phyloP scores from a whole-genome alignment of 2,329 filamentous ascomycete species.

The Onygenales sp. region DNA sequence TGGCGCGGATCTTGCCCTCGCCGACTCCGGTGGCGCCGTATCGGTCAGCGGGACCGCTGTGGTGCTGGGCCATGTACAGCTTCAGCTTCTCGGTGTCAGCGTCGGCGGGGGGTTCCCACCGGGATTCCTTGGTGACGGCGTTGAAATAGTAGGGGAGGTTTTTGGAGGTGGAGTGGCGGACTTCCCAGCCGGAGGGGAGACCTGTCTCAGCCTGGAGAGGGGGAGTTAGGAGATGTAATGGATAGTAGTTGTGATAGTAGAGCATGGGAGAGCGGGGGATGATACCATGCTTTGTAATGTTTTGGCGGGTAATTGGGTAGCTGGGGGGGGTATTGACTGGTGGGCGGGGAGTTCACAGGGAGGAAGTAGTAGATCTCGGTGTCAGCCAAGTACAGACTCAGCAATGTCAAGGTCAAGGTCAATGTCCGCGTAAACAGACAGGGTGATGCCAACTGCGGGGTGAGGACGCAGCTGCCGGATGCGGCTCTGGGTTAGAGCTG shows the following conservation, averaged over 20 bases:
- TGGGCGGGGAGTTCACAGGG: no score
- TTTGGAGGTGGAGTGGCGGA: constrained; percentile 96
- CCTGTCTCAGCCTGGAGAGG: constrained; percentile 59
- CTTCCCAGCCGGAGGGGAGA: constrained; percentile 82
- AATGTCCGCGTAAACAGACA: no score
- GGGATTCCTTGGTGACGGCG: constrained; percentile 70
- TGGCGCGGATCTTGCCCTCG: constrained; percentile 83
- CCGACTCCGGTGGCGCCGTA: constrained; percentile 28
- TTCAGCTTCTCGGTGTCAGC: constrained; percentile 91
- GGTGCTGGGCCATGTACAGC: constrained; percentile 82
- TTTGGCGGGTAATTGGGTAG: no score
- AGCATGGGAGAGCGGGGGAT: neutral
- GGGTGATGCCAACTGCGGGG: no score
- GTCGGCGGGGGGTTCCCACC: constrained; percentile 85
- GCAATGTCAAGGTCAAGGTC: no score
- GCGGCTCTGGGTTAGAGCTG: no score
- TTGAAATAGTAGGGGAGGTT: constrained; percentile 99
- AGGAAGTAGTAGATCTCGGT: no score
- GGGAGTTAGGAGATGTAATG: neutral
- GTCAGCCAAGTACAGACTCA: no score
- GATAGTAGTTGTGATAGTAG: neutral
- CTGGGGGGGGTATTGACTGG: no score
- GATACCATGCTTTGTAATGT: no score
- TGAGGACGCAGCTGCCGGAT: no score
- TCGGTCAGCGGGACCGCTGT: constrained; percentile 47